Base-by-base conservation (phyloP, 208 protist genomes). In the Wallacemonas rigidus region DNA sequence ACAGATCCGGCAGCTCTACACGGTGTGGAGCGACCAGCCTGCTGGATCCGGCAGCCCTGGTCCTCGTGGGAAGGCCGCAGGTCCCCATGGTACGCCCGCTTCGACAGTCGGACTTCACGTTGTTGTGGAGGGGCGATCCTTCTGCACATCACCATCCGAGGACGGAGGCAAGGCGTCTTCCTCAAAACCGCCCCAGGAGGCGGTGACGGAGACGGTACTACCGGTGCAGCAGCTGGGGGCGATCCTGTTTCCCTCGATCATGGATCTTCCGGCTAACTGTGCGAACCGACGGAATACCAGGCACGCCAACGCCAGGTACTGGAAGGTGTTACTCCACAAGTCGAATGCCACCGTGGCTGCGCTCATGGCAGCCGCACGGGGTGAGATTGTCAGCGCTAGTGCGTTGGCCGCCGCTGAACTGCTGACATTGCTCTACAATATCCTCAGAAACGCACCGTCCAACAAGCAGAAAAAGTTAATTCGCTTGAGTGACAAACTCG, bases 381-480 rank as follows among this genome's bases (percentile, higher is more conserved):
- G 79, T 41, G 79, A 87, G 36, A 48, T 86, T 47, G 76, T 88
- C 7, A 39, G 72, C 35, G 60, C 61, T 2, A 82, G 86, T 51
- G 63, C 75, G 2, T 63, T 80, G 4, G 81, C 85, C 14, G 82
- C 65, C 1, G 75, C 77, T 36, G 75, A 71, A 7, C 14, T 93
- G 17, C 69, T 92, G 15, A 88, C 86, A 7, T 57, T 93, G 26
- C 51, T 95, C 8, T 95, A 93, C 76, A 93, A 93, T 63, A 70
- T 95, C 3, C 70, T 93, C 38, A 80, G 76, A 39, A 76, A 74
- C 50, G 76, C 69, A 69, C 9, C 79, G 8, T 41, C 53, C 5
- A 75, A 83, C 26, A 75, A 79, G 69, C 77, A 84, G 69, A 40
- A 67, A 40, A 81, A 70, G 58, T 72, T 81, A 0, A 77, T 90